Conservation (phyloP, 78 protist species). For the Cavenderia fasciculata region DNA sequence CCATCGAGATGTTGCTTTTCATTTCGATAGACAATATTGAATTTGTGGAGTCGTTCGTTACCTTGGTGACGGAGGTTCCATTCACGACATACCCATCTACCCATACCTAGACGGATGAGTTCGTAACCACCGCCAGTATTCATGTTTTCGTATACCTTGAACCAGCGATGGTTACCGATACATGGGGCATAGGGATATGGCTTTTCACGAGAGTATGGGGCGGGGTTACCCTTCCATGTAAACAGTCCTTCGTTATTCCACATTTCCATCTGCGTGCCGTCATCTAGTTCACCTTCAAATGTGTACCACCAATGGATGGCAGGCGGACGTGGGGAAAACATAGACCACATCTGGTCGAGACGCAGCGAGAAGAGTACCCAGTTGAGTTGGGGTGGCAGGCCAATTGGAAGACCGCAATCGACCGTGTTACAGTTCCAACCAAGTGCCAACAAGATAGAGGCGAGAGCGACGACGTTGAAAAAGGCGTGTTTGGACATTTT, state of each 20-base stretch:
- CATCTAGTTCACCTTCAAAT: slow-evolving; percentile 50
- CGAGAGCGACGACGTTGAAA: slow-evolving; percentile 22
- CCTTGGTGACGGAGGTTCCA: slow-evolving; percentile 20
- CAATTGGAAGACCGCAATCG: neutral
- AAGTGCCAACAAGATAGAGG: slow-evolving; percentile 33
- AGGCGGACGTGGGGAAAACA: slow-evolving; percentile 81
- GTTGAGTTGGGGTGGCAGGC: slow-evolving; percentile 13
- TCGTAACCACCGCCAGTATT: slow-evolving; percentile 43
- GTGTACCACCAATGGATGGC: slow-evolving; percentile 66
- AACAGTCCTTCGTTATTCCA: slow-evolving; percentile 55
- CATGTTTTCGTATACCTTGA: slow-evolving; percentile 56
- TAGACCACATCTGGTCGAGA: slow-evolving; percentile 70
- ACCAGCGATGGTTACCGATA: slow-evolving; percentile 78
- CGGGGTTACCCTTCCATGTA: slow-evolving; percentile 41
- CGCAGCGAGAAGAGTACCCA: slow-evolving; percentile 17
- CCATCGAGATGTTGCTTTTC: slow-evolving; percentile 39
- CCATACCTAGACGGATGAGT: slow-evolving; percentile 50
- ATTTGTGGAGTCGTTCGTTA: slow-evolving; percentile 18
- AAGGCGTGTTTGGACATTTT: neutral
- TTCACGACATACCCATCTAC: slow-evolving; percentile 69
- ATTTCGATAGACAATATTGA: slow-evolving; percentile 38
- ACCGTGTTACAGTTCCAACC: slow-evolving; percentile 20
- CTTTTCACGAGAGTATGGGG: slow-evolving; percentile 49
- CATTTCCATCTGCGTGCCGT: slow-evolving; percentile 30
- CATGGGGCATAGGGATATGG: slow-evolving; percentile 61